These are phyloP conservation scores for Hypomontagnella submonticulosa DNA, from an alignment of 495 filamentous ascomycete genomes.

Conservation along the genomic window DNA sequence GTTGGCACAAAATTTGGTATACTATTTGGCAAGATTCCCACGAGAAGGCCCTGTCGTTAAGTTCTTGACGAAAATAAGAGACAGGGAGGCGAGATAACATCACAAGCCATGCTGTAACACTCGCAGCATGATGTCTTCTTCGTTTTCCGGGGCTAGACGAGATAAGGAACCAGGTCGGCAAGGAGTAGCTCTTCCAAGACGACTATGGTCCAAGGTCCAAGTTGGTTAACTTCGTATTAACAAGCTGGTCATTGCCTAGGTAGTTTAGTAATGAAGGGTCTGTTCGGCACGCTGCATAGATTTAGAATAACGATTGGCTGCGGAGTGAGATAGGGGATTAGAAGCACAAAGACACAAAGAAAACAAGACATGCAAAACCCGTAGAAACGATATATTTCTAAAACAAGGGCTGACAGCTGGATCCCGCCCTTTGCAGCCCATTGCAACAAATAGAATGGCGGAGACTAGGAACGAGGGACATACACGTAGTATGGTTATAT, in stretches of 20 bases:
- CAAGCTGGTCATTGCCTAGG: constrained; percentile 17
- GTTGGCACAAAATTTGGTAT: constrained; percentile 11
- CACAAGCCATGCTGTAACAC: not conserved
- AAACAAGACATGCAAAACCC: constrained; percentile 18
- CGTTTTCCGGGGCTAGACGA: constrained; percentile 17
- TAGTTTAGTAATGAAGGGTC: constrained; percentile 26
- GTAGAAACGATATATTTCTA: constrained; percentile 30
- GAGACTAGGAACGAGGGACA: constrained; percentile 19
- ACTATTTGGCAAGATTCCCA: constrained; percentile 10
- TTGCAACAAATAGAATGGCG: constrained; percentile 36
- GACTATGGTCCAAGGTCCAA: constrained; percentile 2
- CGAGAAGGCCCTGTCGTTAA: constrained; percentile 10
- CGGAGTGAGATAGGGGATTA: constrained; percentile 14
- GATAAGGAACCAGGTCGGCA: constrained; percentile 5
- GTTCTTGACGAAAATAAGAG: constrained; percentile 25
- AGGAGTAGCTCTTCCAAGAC: constrained; percentile 19
- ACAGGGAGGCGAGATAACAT: not conserved
- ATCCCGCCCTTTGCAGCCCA: constrained; percentile 29
- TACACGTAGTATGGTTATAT: constrained; percentile 1
- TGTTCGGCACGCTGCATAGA: constrained; percentile 42
- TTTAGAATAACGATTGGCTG: constrained; percentile 28
- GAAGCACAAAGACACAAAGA: constrained; percentile 26
- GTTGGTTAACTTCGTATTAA: constrained; percentile 34
- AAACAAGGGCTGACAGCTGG: constrained; percentile 41
- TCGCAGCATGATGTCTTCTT: constrained; percentile 10